A percentile compares a stretch with the other conserved stretches of the same genome.
These are phyloP conservation scores for Tephrocybe sp. DNA, from an alignment of 768 basidiomycete species.

Conservation along the genomic window DNA sequence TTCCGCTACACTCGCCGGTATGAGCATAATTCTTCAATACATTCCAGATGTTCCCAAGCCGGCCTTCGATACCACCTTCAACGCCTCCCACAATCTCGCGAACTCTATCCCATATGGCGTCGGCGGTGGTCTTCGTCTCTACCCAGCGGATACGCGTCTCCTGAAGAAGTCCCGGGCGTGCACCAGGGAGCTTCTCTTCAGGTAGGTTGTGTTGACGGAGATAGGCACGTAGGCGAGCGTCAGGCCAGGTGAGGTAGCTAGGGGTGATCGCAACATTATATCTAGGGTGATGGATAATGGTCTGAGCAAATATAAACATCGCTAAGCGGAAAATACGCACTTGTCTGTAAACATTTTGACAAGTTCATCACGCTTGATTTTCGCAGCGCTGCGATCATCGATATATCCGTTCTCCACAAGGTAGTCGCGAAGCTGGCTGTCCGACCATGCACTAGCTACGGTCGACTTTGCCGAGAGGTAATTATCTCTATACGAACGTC, in stretches of 20 bases:
- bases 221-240: constrained; percentile 88
- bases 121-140: constrained; percentile 55
- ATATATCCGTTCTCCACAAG: constrained; percentile 72
- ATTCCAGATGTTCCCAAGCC: constrained; percentile 47
- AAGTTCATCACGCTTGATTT: constrained; percentile 73
- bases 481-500: constrained; percentile 49
- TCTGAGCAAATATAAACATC: neutral
- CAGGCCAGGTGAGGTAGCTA: constrained; percentile 86
- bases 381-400: constrained; percentile 41
- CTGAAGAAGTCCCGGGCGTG: constrained; percentile 74
- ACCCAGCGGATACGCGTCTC: constrained; percentile 81
- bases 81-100: constrained; percentile 64
- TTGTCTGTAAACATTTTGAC: constrained; percentile 69
- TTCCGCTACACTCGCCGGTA: constrained; percentile 17
- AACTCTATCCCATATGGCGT: constrained; percentile 57
- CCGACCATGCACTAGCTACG: constrained; percentile 68
- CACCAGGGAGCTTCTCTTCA: constrained; percentile 63
- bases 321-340: constrained; percentile 31
- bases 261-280: constrained; percentile 41
- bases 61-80: constrained; percentile 75
- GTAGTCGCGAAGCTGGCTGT: constrained; percentile 70
- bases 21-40: constrained; percentile 34
- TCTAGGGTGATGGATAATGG: constrained; percentile 35
- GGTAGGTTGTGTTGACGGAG: constrained; percentile 73
- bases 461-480: constrained; percentile 60